phyloP scores from a whole-genome alignment of 768 basidiomycete species.

The Pleurotus cornucopiae region DNA sequence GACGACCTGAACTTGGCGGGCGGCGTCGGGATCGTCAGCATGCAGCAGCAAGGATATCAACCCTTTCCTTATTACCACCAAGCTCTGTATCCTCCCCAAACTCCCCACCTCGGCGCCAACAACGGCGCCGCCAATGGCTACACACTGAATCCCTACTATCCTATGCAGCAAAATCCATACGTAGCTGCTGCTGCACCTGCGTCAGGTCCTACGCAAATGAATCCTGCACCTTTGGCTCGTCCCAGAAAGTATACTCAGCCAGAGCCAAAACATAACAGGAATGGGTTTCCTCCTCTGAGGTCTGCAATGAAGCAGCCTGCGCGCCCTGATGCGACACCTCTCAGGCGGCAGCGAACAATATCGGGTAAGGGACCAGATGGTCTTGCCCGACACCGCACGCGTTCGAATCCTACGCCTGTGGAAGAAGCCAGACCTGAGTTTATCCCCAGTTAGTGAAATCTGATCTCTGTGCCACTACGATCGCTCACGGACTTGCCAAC shows the following conservation, averaged over 20 bases:
- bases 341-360: conserved; percentile 20
- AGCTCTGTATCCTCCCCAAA: conserved; percentile 21
- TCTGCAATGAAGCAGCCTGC: conserved; percentile 54
- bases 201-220: not conserved
- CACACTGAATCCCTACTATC: conserved; percentile 3
- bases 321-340: conserved; percentile 20
- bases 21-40: not conserved
- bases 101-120: conserved; percentile 28
- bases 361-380: conserved; percentile 7
- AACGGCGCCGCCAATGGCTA: conserved; percentile 30
- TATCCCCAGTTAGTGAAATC: conserved; percentile 1
- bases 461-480: not conserved
- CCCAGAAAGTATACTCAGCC: conserved; percentile 12
- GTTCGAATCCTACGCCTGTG: conserved; percentile 10
- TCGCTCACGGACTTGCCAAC: not conserved
- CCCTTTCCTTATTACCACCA: conserved; percentile 14
- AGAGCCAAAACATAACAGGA: conserved; percentile 13
- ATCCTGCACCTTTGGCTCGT: conserved; percentile 6
- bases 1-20: not conserved
- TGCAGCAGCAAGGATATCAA: conserved; percentile 8
- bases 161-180: conserved; percentile 8
- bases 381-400: conserved; percentile 14
- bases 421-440: conserved; percentile 9
- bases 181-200: not conserved
- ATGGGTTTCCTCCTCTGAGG: conserved; percentile 33